phyloP scores from a whole-genome alignment of 805 yeast species.

The Saturnispora diversa region DNA sequence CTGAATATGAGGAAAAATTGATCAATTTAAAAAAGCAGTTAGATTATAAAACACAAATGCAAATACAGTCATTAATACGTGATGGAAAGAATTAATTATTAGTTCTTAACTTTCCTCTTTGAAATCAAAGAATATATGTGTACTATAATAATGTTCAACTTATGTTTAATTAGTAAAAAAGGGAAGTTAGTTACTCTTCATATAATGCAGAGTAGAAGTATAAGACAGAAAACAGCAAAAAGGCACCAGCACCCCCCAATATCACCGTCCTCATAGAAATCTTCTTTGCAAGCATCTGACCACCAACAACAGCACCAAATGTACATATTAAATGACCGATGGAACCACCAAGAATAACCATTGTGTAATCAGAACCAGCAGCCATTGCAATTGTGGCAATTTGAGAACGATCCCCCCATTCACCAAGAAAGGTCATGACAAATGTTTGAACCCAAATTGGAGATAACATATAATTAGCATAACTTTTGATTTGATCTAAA shows the following conservation, averaged over 20 bases:
- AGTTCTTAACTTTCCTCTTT: not conserved
- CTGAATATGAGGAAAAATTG: constrained; percentile 1
- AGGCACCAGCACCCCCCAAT: constrained; percentile 82
- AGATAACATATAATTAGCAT: constrained; percentile 59
- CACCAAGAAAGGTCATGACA: constrained; percentile 92
- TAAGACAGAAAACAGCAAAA: constrained; percentile 70
- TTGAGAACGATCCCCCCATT: constrained; percentile 99
- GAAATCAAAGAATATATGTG: too few relatives aligned
- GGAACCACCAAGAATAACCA: constrained; percentile 80
- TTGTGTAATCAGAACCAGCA: constrained; percentile 89
- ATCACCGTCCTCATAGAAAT: constrained; percentile 90
- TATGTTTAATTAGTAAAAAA: too few relatives aligned
- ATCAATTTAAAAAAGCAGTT: not conserved
- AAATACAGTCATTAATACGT: not conserved
- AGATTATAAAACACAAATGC: not conserved
- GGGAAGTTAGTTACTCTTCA: constrained; percentile 17
- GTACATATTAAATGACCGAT: constrained; percentile 88
- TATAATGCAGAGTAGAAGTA: constrained; percentile 64
- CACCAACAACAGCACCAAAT: constrained; percentile 86
- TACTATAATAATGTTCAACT: too few relatives aligned
- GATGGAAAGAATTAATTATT: too few relatives aligned
- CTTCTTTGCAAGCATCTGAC: constrained; percentile 79
- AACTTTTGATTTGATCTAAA: constrained; percentile 37
- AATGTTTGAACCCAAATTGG: constrained; percentile 94
- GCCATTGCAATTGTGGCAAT: constrained; percentile 98